Percentiles rank a stretch among this genome's conserved stretches.
Evolutionary conservation across 306 rosid genomes (phyloP).

Genomic region (Medicago lupulina): DNA sequence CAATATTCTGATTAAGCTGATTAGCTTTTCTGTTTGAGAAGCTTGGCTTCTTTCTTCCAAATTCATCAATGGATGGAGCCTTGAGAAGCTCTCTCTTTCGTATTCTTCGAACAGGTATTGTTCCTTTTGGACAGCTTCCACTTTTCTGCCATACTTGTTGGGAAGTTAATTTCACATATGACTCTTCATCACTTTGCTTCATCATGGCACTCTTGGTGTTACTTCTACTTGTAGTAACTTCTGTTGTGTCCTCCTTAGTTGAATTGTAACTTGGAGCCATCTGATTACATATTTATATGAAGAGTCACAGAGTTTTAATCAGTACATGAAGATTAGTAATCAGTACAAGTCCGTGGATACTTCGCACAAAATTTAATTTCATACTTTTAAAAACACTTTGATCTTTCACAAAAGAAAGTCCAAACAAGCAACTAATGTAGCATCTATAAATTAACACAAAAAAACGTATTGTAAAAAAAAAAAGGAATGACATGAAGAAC

Average conservation of each 20-base stretch:
- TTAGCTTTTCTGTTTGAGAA: constrained; percentile 32
- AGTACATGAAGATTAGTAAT: background rate
- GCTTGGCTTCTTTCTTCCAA: constrained; percentile 63
- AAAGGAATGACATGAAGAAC: background rate
- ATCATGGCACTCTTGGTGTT: constrained; percentile 1
- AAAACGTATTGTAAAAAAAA: too few relatives aligned
- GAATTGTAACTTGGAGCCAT: constrained; percentile 55
- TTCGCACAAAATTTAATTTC: too few relatives aligned
- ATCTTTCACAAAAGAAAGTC: too few relatives aligned
- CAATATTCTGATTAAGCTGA: constrained; percentile 22
- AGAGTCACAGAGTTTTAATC: background rate
- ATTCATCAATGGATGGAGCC: constrained; percentile 54
- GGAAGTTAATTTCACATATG: constrained; percentile 16
- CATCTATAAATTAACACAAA: too few relatives aligned
- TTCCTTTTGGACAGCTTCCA: constrained; percentile 76
- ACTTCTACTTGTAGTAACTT: background rate
- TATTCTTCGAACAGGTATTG: constrained; percentile 70
- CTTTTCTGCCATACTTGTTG: constrained; percentile 76
- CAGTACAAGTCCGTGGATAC: too few relatives aligned
- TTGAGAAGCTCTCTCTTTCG: constrained; percentile 48
- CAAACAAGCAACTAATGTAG: too few relatives aligned
- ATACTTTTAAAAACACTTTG: too few relatives aligned
- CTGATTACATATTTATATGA: constrained; percentile 38
- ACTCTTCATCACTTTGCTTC: constrained; percentile 43
- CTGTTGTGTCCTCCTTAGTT: constrained; percentile 39